Conservation (phyloP, 2,329 filamentous ascomycete genomes). For the Cyphellophora attinorum region DNA sequence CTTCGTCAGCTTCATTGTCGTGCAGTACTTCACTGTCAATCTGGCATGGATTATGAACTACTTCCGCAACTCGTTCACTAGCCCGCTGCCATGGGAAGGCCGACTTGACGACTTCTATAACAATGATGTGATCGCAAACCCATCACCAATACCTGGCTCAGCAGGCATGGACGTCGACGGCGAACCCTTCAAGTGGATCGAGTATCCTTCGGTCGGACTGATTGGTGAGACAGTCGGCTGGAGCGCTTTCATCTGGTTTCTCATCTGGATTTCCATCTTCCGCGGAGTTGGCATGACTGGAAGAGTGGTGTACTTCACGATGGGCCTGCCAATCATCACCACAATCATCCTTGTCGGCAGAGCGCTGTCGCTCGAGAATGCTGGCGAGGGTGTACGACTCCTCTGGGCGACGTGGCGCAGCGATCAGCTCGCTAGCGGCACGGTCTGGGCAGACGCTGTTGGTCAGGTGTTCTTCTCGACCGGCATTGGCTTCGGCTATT, state of each 20-base stretch:
- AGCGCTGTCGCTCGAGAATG: slow-evolving; percentile 45
- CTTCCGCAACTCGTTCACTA: slow-evolving; percentile 47
- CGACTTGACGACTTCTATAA: slow-evolving; percentile 45
- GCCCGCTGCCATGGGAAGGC: slow-evolving; percentile 45
- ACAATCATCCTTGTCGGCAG: slow-evolving; percentile 49
- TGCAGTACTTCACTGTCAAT: slow-evolving; percentile 48
- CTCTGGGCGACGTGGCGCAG: slow-evolving; percentile 41
- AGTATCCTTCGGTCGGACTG: slow-evolving; percentile 38
- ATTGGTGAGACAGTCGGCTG: slow-evolving; percentile 50
- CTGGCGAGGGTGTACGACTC: slow-evolving; percentile 41
- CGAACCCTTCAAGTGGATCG: slow-evolving; percentile 32
- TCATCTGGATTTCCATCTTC: slow-evolving; percentile 52
- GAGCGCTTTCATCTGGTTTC: slow-evolving; percentile 50
- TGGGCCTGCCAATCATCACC: slow-evolving; percentile 49
- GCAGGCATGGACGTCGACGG: slow-evolving; percentile 21
- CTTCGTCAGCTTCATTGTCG: slow-evolving; percentile 46
- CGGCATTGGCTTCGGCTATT: slow-evolving; percentile 50
- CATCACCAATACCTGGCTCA: slow-evolving; percentile 27
- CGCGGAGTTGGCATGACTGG: slow-evolving; percentile 49
- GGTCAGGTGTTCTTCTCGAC: slow-evolving; percentile 54
- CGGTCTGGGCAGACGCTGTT: slow-evolving; percentile 50
- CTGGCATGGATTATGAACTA: slow-evolving; percentile 52
- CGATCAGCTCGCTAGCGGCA: slow-evolving; percentile 39
- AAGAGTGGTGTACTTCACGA: slow-evolving; percentile 53
- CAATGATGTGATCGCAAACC: slow-evolving; percentile 39